A percentile compares a stretch with the other conserved stretches of the same genome.
Conservation (phyloP, 2,329 filamentous ascomycete species). For the Alternaria atra region DNA sequence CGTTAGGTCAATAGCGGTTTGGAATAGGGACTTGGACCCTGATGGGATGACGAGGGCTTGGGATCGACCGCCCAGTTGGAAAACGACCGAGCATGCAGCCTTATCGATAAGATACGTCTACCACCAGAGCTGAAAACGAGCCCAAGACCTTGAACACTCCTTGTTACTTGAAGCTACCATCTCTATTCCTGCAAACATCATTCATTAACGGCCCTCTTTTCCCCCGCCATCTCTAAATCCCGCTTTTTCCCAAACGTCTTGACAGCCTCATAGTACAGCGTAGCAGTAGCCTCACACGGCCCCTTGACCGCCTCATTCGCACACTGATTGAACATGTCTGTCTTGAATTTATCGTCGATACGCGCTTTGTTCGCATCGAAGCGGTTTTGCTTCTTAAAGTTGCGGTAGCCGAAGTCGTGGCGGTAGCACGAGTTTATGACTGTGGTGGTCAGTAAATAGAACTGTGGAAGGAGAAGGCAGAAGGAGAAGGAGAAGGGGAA, state of each 20-base stretch:
- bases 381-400: constrained; percentile 61
- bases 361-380: constrained; percentile 46
- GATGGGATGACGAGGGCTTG: constrained; percentile 5
- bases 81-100: background rate
- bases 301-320: constrained; percentile 21
- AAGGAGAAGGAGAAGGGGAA: background rate
- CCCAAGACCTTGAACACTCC: background rate
- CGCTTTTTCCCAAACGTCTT: background rate
- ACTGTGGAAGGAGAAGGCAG: background rate
- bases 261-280: constrained; percentile 48
- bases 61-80: background rate
- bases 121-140: background rate
- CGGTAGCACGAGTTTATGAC: constrained; percentile 52
- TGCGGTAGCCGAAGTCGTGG: constrained; percentile 65
- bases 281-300: constrained; percentile 36
- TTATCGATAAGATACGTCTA: constrained; percentile 16
- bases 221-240: background rate
- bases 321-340: constrained; percentile 47
- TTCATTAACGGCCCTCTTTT: background rate
- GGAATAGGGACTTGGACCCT: constrained; percentile 7
- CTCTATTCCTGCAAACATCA: background rate
- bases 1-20: background rate
- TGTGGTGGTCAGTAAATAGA: background rate
- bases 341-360: constrained; percentile 63
- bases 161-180: background rate